Evolutionary conservation across 2,329 filamentous ascomycete genomes (phyloP), one percentile per base, ranked within the genome.

Genomic region (Periconia sp.): DNA sequence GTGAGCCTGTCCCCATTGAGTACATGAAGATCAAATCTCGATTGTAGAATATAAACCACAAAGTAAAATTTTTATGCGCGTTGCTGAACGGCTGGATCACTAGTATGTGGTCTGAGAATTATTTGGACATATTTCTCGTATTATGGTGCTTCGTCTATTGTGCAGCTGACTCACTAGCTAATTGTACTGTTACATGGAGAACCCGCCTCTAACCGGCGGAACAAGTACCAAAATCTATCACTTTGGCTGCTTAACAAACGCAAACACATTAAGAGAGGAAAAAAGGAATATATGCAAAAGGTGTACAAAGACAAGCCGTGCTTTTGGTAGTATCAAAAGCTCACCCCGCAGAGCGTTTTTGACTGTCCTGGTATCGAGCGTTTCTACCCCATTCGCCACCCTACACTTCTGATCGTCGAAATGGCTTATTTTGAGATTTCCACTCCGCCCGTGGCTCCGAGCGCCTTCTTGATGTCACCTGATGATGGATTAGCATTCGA

Each of bases 401-500:
- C 33, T n/a, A 14, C 11, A n/a, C 11, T 37, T 11, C 5, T 37
- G 11, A 5, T 13, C 33, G 33, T 37, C 33, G 33, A 37, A 37
- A 3, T 37, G 33, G 23, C 40, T 54, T 63, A 65, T 55, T 63
- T 59, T 13, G 65, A 48, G 41, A 71, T 68, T 48, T 71, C 68
- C 23, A 72, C 65, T 77, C 89, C 89, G n/a, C 87, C 87, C 14
- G 82, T 84, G 48, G 89, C 90, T 7, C 47, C 37, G 15, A 49
- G 47, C 1, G 47, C 47, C 47, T 49, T 49, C 40, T 90, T 90
- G 65, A 89, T 79, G 66, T 87, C 83, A 76, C 59, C 53, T 52
- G 2, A 6, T 15, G 20, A 9, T 33, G 23, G 8, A 31, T 47
- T 47, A 41, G 30, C 11, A 23, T 37, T 43, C 51, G 46, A 23